These are phyloP conservation scores for Fusarium sororula DNA, from an alignment of 2,329 filamentous ascomycete genomes.

Conservation along the genomic window DNA sequence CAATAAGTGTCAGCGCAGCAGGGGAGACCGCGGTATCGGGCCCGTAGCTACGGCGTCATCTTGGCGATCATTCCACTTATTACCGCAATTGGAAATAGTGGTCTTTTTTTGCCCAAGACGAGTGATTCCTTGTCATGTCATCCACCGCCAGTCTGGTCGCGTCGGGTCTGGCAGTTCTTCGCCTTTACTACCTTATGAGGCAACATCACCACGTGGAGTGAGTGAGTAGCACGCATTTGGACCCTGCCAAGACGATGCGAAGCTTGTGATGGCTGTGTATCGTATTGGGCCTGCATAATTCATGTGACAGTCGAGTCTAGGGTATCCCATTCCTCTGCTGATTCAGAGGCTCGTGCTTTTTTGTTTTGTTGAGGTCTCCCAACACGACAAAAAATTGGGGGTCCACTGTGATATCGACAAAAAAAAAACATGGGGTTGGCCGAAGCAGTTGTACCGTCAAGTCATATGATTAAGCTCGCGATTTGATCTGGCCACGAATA, in stretches of 20 bases:
- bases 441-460: neutral
- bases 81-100: neutral
- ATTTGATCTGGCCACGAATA: neutral
- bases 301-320: neutral
- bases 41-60: neutral
- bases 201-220: neutral
- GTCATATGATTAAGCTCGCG: neutral
- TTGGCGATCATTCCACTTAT: slow-evolving; percentile 23
- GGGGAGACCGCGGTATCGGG: neutral
- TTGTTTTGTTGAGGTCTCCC: slow-evolving; percentile 7
- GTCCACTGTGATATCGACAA: neutral
- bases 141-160: slow-evolving; percentile 2
- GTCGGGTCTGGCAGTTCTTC: neutral
- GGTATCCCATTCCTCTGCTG: neutral
- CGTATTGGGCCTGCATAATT: neutral
- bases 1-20: no score
- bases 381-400: neutral
- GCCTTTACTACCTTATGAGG: neutral
- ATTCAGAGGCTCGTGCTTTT: neutral
- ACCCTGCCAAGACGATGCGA: neutral
- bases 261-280: neutral
- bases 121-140: neutral
- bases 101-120: neutral
- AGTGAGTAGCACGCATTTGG: neutral
- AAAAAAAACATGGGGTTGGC: neutral